These are phyloP conservation scores for Camellia japonica DNA, from an alignment of 148 eudicot genomes.

Conservation along the genomic window DNA sequence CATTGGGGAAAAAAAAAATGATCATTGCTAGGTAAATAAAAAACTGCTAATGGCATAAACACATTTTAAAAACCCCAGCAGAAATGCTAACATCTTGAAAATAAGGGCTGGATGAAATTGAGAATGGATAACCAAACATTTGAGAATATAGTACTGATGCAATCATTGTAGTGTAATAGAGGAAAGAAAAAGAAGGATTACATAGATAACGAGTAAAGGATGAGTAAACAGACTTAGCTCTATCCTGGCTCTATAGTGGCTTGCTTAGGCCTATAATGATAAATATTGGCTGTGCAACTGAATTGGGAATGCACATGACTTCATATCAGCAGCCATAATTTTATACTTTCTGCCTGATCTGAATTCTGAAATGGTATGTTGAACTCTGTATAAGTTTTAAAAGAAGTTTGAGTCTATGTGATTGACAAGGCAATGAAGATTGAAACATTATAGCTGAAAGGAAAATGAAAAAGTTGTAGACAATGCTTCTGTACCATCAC, in stretches of 20 bases:
- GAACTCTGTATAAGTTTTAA: not conserved
- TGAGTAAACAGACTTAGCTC: not conserved
- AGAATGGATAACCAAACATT: not conserved
- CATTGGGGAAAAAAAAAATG: not conserved
- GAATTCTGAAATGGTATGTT: not conserved
- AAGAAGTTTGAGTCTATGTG: not conserved
- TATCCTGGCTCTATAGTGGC: not conserved
- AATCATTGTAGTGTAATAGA: not conserved
- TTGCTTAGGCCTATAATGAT: not conserved
- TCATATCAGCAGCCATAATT: not conserved
- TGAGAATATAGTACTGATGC: not conserved
- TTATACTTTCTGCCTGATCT: not conserved
- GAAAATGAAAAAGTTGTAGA: not conserved
- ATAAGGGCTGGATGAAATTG: not conserved
- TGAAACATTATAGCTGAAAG: not conserved
- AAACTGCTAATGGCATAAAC: not conserved
- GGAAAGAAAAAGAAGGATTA: slow-evolving; percentile 1
- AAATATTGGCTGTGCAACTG: not conserved
- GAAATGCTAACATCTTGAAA: not conserved
- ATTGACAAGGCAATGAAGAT: not conserved
- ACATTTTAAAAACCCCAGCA: not conserved
- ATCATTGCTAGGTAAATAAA: no score
- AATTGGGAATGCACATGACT: not conserved
- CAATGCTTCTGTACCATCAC: not conserved
- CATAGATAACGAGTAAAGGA: not conserved